These are phyloP conservation scores for Solanum pinnatisectum DNA, from an alignment of 257 asterid species.

Conservation along the genomic window DNA sequence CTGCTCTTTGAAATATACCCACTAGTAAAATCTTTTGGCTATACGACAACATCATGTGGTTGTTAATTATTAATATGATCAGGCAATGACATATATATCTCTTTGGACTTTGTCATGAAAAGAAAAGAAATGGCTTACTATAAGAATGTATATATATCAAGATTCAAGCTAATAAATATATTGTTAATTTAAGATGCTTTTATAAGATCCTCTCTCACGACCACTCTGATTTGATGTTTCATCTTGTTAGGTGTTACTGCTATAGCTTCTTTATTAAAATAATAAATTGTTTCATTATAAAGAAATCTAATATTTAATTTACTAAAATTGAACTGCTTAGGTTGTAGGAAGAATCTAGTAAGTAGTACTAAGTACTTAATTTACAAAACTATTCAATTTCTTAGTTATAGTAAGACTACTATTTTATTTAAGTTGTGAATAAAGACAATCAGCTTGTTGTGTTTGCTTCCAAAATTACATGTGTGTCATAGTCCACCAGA, in stretches of 20 bases:
- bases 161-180: background rate
- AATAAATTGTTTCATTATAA: too few relatives aligned
- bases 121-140: background rate
- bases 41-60: background rate
- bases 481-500: slow-evolving; percentile 25
- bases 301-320: too few relatives aligned
- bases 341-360: background rate
- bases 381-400: background rate
- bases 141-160: background rate
- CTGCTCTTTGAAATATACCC: background rate
- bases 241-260: background rate
- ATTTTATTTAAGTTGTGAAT: background rate
- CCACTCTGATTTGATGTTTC: background rate
- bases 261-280: background rate
- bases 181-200: background rate
- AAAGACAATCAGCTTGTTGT: slow-evolving; percentile 25
- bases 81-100: background rate
- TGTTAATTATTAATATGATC: background rate
- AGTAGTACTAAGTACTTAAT: background rate
- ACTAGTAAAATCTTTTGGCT: background rate
- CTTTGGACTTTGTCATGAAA: background rate
- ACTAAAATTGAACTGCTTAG: background rate
- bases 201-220: background rate
- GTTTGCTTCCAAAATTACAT: slow-evolving; percentile 17
- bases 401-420: background rate